Conservation (phyloP, 2,329 filamentous ascomycete genomes). For the Penicillium expansum region DNA sequence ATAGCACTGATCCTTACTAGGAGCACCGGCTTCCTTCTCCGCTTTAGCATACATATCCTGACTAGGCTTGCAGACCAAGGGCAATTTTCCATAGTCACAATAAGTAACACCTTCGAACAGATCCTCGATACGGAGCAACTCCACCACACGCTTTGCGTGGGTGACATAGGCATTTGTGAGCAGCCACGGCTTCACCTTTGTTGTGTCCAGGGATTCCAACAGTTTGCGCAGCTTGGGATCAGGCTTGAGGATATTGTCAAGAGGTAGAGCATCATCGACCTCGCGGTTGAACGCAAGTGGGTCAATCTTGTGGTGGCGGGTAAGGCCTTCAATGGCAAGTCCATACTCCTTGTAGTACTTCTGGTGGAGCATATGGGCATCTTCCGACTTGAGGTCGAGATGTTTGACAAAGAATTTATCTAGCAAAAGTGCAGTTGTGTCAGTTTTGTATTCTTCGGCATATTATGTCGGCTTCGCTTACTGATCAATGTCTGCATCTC, state of each 20-base stretch:
- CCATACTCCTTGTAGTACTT: constrained; percentile 97
- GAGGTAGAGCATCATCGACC: constrained; percentile 89
- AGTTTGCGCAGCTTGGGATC: constrained; percentile 71
- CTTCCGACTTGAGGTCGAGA: constrained; percentile 68
- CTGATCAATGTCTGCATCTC: constrained; percentile 81
- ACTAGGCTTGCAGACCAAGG: constrained; percentile 83
- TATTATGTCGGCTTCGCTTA: constrained; percentile 25
- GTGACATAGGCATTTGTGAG: constrained; percentile 95
- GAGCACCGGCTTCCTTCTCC: constrained; percentile 76
- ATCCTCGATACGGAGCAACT: constrained; percentile 76
- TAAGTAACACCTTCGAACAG: constrained; percentile 93
- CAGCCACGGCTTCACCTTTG: constrained; percentile 85
- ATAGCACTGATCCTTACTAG: constrained; percentile 70
- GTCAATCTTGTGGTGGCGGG: constrained; percentile 91
- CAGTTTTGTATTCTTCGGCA: background rate
- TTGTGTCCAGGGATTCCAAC: constrained; percentile 76
- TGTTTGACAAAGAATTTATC: constrained; percentile 65
- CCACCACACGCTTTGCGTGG: constrained; percentile 79
- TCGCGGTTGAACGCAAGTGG: constrained; percentile 90
- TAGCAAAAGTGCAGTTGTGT: constrained; percentile 21
- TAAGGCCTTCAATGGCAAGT: constrained; percentile 92
- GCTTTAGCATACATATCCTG: constrained; percentile 81
- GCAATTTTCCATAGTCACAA: constrained; percentile 76
- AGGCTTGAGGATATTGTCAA: constrained; percentile 79
- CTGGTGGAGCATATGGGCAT: constrained; percentile 80